Percentiles rank a stretch among this genome's conserved stretches.
Evolutionary conservation across 2,329 filamentous ascomycete species (phyloP).

Genomic region (Microcera coccophila): DNA sequence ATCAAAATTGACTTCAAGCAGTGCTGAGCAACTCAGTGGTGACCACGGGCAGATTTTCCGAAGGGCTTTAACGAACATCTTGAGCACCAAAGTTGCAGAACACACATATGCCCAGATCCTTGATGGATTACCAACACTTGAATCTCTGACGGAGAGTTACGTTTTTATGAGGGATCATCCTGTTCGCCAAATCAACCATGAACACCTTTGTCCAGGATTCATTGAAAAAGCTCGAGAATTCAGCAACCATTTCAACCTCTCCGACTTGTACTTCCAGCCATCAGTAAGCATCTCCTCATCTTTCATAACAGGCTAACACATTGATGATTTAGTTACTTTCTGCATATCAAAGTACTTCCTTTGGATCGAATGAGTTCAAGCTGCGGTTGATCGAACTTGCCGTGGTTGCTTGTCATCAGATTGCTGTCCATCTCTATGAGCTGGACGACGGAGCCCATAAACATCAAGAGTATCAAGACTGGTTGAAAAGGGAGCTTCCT

Average conservation of each 20-base stretch:
- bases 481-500: neutral
- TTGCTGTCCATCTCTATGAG: slow-evolving; percentile 4
- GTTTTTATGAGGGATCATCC: neutral
- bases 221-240: slow-evolving; percentile 5
- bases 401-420: slow-evolving; percentile 5
- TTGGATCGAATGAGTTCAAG: slow-evolving; percentile 2
- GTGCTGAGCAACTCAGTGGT: neutral
- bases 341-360: neutral
- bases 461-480: slow-evolving; percentile 3
- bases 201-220: neutral
- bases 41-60: neutral
- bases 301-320: neutral
- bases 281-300: neutral
- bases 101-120: neutral
- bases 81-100: neutral
- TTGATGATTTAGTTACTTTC: too few species aligned
- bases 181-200: neutral
- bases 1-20: too few species aligned
- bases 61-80: neutral
- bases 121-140: neutral
- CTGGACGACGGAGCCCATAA: slow-evolving; percentile 5
- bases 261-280: neutral
- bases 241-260: slow-evolving; percentile 1
- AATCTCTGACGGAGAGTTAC: neutral
- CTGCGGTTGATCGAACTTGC: slow-evolving; percentile 9